Conservation (phyloP, 192 early-diverging fungal genomes). For the Coemansia sp. region DNA sequence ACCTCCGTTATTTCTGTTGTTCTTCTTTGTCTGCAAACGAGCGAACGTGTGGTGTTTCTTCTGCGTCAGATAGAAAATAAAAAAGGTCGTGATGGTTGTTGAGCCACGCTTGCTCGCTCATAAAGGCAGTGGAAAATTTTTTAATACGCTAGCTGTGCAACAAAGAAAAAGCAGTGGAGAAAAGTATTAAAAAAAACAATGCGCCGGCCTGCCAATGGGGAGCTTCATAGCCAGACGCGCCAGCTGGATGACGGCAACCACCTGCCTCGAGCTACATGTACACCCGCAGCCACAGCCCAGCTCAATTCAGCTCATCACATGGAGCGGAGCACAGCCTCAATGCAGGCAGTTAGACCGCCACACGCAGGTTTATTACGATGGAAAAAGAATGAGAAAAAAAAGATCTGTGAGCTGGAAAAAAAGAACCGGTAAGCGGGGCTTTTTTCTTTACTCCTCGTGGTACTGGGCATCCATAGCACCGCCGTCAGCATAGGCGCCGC, state of each 20-base stretch:
- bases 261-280: neutral
- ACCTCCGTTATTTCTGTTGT: slow-evolving; percentile 9
- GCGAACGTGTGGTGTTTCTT: too few relatives aligned
- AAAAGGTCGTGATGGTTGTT: too few relatives aligned
- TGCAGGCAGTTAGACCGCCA: neutral
- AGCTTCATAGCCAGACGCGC: too few relatives aligned
- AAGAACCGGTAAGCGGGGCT: neutral
- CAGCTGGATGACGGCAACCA: neutral
- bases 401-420: slow-evolving; percentile 1
- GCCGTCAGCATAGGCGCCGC: slow-evolving; percentile 31
- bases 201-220: neutral
- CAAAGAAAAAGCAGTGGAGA: neutral
- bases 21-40: too few relatives aligned
- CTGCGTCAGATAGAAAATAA: too few relatives aligned
- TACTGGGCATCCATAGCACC: slow-evolving; percentile 32
- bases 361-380: neutral
- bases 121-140: neutral
- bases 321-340: too few relatives aligned
- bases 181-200: neutral
- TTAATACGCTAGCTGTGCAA: neutral
- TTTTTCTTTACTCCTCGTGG: slow-evolving; percentile 43
- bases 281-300: too few relatives aligned
- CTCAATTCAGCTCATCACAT: too few relatives aligned
- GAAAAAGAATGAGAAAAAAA: slow-evolving; percentile 4
- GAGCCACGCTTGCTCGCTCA: too few relatives aligned